Evolutionary conservation across 306 rosid species (phyloP).

Genomic region (Sicyos edulis): DNA sequence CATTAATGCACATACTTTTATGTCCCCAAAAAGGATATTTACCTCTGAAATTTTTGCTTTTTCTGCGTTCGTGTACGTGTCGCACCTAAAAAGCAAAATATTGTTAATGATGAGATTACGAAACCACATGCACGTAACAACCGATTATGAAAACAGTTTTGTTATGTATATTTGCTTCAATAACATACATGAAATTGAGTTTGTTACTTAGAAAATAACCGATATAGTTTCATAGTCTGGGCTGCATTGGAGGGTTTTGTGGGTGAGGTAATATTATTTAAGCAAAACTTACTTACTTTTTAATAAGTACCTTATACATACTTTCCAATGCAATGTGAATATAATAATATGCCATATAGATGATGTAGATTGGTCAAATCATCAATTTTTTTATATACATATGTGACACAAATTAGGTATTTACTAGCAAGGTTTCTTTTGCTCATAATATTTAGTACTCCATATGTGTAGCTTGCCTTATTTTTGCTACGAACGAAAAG

Average conservation of each 20-base stretch:
- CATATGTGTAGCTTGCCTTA: neutral
- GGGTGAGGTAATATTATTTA: neutral
- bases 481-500: neutral
- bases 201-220: neutral
- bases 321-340: too few relatives aligned
- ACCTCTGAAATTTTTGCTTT: conserved; percentile 1
- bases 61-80: conserved; percentile 14
- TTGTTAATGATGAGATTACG: conserved; percentile 16
- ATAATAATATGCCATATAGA: too few relatives aligned
- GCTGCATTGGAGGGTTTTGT: neutral
- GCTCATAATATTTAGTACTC: too few relatives aligned
- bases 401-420: too few relatives aligned
- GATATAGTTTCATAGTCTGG: too few relatives aligned
- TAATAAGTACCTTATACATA: too few relatives aligned
- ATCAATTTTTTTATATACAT: too few relatives aligned
- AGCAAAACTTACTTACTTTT: too few relatives aligned
- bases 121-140: conserved; percentile 25
- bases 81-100: conserved; percentile 9
- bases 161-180: conserved; percentile 10
- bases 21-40: conserved; percentile 14
- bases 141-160: neutral
- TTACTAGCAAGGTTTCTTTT: too few relatives aligned
- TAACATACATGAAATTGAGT: neutral
- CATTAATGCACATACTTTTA: conserved; percentile 18
- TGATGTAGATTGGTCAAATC: too few relatives aligned